These are phyloP conservation scores for Pythium sukuiense DNA, from an alignment of 352 stramenopile genomes.

Conservation along the genomic window DNA sequence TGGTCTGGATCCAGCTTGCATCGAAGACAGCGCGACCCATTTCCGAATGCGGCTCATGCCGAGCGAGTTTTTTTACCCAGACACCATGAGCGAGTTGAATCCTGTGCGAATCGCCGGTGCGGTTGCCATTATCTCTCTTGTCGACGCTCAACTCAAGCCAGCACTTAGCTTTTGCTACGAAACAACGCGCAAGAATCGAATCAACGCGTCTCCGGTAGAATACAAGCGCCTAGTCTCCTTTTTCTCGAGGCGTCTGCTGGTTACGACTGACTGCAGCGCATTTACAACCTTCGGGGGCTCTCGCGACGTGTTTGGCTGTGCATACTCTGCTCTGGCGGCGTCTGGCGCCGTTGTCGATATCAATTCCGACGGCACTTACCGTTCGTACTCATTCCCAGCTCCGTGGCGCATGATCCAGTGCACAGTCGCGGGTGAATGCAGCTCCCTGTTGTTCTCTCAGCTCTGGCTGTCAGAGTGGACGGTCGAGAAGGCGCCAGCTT, in stretches of 20 bases:
- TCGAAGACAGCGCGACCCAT: conserved; percentile 26
- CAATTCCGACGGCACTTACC: conserved; percentile 21
- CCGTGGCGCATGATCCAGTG: conserved; percentile 47
- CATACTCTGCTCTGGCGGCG: conserved; percentile 34
- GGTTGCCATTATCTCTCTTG: conserved; percentile 30
- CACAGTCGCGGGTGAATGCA: conserved; percentile 37
- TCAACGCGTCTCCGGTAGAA: conserved; percentile 15
- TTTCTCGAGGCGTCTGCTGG: conserved; percentile 32
- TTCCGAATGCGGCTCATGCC: conserved; percentile 32
- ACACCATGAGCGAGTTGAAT: conserved; percentile 38
- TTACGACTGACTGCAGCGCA: conserved; percentile 22
- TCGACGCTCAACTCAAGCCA: conserved; percentile 21
- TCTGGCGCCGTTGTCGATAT: conserved; percentile 31
- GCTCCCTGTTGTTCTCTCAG: conserved; percentile 40
- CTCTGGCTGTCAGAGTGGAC: conserved; percentile 41
- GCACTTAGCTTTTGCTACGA: conserved; percentile 26
- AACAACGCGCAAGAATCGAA: conserved; percentile 12
- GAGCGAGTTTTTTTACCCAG: conserved; percentile 33
- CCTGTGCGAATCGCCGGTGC: conserved; percentile 29
- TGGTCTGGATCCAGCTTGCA: conserved; percentile 30
- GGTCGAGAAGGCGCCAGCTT: conserved; percentile 12
- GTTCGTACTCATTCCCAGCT: conserved; percentile 30
- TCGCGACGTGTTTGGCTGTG: conserved; percentile 33
- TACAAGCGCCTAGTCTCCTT: conserved; percentile 28
- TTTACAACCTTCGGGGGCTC: conserved; percentile 30